Conservation (phyloP, 1,284 basidiomycete species). For the Trichosporon coremiiforme region DNA sequence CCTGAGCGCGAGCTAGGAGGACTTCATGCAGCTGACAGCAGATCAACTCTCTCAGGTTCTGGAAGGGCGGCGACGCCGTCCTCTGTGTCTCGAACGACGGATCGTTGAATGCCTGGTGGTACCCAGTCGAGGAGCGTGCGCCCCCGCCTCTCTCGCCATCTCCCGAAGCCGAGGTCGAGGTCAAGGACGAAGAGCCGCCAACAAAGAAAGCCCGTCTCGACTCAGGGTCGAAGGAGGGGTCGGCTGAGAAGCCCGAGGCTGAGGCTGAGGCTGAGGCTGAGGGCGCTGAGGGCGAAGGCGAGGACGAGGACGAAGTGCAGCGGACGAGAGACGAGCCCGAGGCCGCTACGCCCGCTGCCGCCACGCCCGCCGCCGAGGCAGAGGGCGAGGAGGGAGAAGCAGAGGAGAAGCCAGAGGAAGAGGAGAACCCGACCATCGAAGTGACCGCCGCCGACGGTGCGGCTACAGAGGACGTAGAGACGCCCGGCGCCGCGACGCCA, state of each 20-base stretch:
- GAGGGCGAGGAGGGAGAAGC: not conserved
- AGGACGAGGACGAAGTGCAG: conserved; percentile 21
- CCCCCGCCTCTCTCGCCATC: conserved; percentile 18
- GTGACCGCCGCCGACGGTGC: not conserved
- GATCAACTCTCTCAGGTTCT: conserved; percentile 51
- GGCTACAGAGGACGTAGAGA: conserved; percentile 27
- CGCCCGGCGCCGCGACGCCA: conserved; percentile 12
- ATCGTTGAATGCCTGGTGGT: conserved; percentile 47
- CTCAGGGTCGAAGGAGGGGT: conserved; percentile 6
- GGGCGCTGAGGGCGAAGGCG: conserved; percentile 23
- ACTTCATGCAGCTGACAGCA: conserved; percentile 28
- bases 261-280: conserved; percentile 22
- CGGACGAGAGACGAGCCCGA: conserved; percentile 1
- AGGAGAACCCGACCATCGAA: conserved; percentile 8
- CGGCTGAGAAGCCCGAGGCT: conserved; percentile 19
- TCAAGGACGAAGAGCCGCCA: conserved; percentile 19
- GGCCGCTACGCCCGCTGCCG: conserved; percentile 3
- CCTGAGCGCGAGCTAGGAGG: no score
- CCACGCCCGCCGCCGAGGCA: not conserved
- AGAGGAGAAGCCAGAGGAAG: conserved; percentile 9
- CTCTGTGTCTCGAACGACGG: conserved; percentile 52
- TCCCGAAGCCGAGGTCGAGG: conserved; percentile 23
- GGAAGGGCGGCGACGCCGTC: conserved; percentile 42
- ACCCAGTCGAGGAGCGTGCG: conserved; percentile 35
- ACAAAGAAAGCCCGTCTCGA: conserved; percentile 24